Evolutionary conservation across 2,329 filamentous ascomycete genomes (phyloP), one percentile per base, ranked within the genome.

Genomic region (Aspergillus sp.): DNA sequence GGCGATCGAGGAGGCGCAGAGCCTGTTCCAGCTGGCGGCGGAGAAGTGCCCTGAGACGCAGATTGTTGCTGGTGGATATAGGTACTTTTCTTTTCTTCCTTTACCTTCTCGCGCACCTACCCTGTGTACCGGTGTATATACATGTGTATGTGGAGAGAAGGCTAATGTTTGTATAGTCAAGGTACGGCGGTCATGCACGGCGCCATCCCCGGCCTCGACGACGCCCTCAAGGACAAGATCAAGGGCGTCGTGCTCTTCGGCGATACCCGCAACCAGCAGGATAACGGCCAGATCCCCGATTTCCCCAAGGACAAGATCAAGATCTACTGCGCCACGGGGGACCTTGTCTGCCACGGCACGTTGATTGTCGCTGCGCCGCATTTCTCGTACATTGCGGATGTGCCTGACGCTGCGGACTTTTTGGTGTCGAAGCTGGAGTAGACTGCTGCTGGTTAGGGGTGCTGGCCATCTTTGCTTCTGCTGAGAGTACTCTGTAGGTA

Each of bases 331-430:
- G 73, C 76, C 46, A 47, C 59, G 5, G 77, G 75, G 0, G 79
- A 82, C 54, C 54, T 74, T 43, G 79, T 82, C 14, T 82, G 79
- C 56, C 51, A 65, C 2, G 76, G 77, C 19, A 75, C 73, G 3
- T 61, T 79, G 50, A 64, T 73, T 36, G 64, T 77, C 14, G 62
- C 71, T 1, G 61, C 67, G 7, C 58, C 70, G 2, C 73, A 77
- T 64, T 60, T 74, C 38, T 66, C 66, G 10, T 77, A 77, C 51
- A 56, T 53, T 2, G 45, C 50, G 10, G 57, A 73, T 58, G 68
- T 62, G 11, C 49, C 43, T 2, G 64, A 63, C 8, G 72, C 71
- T 11, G 61, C 67, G 0, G 49, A 56, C 13, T 62, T 60, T 51
- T 47, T 64, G 26, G 51, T 22, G 64, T 71, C 58, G 6, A 55